Conservation (phyloP, 2,329 filamentous ascomycete species). For the Apiospora rasikravindrae region DNA sequence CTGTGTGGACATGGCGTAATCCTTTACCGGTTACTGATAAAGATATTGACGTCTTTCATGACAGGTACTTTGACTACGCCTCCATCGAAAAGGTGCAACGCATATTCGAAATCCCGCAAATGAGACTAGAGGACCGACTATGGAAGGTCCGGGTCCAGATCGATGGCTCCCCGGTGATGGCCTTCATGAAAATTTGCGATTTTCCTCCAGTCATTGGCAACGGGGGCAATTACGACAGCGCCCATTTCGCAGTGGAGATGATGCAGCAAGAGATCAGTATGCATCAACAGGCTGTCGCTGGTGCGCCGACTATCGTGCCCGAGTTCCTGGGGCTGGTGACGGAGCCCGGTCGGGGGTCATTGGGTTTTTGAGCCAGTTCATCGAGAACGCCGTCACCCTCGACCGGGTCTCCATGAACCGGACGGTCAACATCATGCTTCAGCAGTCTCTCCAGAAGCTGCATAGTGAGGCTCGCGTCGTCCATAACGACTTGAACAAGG, state of each 20-base stretch:
- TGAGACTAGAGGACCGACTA: background rate
- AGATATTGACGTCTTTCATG: background rate
- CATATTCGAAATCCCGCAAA: background rate
- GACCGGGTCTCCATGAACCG: background rate
- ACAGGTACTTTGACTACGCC: background rate
- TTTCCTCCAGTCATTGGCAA: background rate
- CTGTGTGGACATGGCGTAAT: background rate
- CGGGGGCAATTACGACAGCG: background rate
- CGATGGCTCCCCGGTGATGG: no score
- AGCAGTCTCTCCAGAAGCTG: background rate
- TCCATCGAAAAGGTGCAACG: no score
- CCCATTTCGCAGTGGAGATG: no score
- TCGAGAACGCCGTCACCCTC: background rate
- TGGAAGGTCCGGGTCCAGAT: background rate
- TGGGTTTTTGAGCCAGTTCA: background rate
- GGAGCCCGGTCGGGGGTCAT: background rate
- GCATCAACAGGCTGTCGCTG: background rate
- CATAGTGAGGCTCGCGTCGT: background rate
- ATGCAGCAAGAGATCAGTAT: background rate
- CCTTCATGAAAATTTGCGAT: background rate
- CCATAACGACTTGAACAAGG: background rate
- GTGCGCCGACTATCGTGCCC: background rate
- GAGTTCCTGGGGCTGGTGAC: background rate
- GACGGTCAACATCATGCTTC: background rate
- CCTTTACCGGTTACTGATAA: background rate